Evolutionary conservation across 441 rosid genomes (phyloP), one percentile per base, ranked within the genome.

Genomic region (Populus hybrid): DNA sequence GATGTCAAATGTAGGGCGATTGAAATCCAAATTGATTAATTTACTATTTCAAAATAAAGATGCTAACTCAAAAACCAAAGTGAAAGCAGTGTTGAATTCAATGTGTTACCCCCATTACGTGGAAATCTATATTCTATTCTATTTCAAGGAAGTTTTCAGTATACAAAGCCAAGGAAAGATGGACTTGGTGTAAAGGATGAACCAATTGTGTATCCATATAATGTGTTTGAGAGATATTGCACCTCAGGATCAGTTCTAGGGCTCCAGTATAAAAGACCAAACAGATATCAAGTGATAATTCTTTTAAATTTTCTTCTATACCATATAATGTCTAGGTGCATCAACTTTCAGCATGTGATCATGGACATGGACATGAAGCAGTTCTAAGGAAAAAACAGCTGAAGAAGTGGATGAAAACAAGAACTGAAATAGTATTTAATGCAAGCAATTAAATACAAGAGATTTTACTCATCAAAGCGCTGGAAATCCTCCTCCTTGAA

Each of bases 401-500:
- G 6, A 57, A 40, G 34, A 67, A 75, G 16, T 66, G 30, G 14
- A 42, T 36, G 65, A 36, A 67, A 74, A 82, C 79, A 3, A 75
- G 61, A 76, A 77, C 1, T 19, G 24, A 67, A 30, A 64, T 1
- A 77, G 30, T 71, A 69, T 40, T 50, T 40, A 71, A 63, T 53
- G 69, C 71, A 24, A 72, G 67, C 61, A 4, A 73, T n/a, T 63
- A 67, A 70, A 32, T 59, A 6, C 38, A 61, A 75, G 50, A 38
- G 80, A 18, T 34, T 34, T 82, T 88, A 95, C 98, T 91, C 98
- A 69, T 95, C 98, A 76, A 84, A 91, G 32, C 98, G 91, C 86
- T 90, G 98, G 76, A 95, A 95, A 81, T 93, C 96, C 85, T 92
- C 97, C 42, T 89, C 92, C 86, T 90, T 93, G 88, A 93, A 93